phyloP scores from a whole-genome alignment of 495 filamentous ascomycete genomes.

The Aspergillus olivimuriae region DNA sequence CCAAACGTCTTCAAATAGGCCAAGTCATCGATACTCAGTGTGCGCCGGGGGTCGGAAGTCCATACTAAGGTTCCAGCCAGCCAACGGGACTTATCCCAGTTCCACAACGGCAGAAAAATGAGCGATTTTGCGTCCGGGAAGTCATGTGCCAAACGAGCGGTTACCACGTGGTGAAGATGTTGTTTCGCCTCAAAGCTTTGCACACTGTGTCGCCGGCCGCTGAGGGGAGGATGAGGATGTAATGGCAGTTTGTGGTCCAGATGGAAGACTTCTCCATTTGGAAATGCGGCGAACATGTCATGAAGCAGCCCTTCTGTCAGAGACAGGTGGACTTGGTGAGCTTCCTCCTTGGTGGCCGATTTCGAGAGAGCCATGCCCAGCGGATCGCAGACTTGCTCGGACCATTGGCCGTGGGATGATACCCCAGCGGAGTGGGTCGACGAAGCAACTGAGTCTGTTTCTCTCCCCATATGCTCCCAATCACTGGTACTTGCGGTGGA shows the following conservation, averaged over 20 bases:
- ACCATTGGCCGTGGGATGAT: slow-evolving; percentile 8
- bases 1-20: slow-evolving; percentile 53
- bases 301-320: slow-evolving; percentile 19
- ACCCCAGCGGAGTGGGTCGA: slow-evolving; percentile 1
- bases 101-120: slow-evolving; percentile 57
- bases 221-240: neutral
- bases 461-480: slow-evolving; percentile 3
- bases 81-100: slow-evolving; percentile 55
- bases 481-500: slow-evolving; percentile 10
- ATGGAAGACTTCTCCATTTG: slow-evolving; percentile 25
- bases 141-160: slow-evolving; percentile 7
- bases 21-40: slow-evolving; percentile 40
- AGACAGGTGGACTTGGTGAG: neutral
- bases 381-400: slow-evolving; percentile 9
- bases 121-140: slow-evolving; percentile 50
- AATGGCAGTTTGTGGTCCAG: neutral
- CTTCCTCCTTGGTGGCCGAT: neutral
- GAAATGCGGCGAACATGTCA: slow-evolving; percentile 21
- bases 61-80: slow-evolving; percentile 55
- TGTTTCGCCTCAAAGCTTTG: neutral
- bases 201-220: neutral
- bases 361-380: slow-evolving; percentile 7
- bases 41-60: slow-evolving; percentile 41
- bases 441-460: slow-evolving; percentile 1
- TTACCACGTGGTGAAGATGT: slow-evolving; percentile 3